Conservation (phyloP, 78 protist genomes). For the Monocercomonoides exilis region DNA sequence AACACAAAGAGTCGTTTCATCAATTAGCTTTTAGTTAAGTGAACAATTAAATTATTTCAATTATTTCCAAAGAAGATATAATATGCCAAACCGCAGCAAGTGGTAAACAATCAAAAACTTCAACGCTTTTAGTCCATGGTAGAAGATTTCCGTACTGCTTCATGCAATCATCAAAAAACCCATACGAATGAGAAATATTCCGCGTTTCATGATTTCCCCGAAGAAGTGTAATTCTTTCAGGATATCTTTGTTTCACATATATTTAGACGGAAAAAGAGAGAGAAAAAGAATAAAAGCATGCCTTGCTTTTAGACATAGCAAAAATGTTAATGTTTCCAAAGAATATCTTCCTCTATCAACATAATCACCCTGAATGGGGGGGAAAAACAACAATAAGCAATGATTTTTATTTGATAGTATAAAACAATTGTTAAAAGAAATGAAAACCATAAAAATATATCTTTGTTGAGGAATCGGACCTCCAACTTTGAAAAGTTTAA, state of each 20-base stretch:
- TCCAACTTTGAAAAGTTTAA: background rate
- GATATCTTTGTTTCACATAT: background rate
- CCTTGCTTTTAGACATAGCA: background rate
- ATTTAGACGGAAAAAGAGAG: background rate
- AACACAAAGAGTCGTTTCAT: background rate
- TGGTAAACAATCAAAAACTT: slow-evolving; percentile 49
- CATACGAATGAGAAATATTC: slow-evolving; percentile 92
- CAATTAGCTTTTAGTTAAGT: background rate
- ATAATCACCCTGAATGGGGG: background rate
- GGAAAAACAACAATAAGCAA: background rate
- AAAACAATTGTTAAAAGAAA: background rate
- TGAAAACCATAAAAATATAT: slow-evolving; percentile 64
- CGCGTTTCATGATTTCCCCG: slow-evolving; percentile 32
- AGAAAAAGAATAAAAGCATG: background rate
- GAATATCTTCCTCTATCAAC: slow-evolving; percentile 8
- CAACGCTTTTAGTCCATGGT: slow-evolving; percentile 85
- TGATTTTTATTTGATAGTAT: background rate
- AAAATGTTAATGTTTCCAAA: slow-evolving; percentile 64
- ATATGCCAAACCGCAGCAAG: slow-evolving; percentile 31
- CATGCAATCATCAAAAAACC: slow-evolving; percentile 93
- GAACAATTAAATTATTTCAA: background rate
- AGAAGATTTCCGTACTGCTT: slow-evolving; percentile 90
- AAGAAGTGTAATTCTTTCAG: slow-evolving; percentile 4
- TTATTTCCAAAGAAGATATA: background rate
- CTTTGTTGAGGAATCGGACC: slow-evolving; percentile 80